Percentiles rank a stretch among this genome's conserved stretches.
Conservation (phyloP, 768 basidiomycete species). For the button mushroom (Agaricus bisporus) region DNA sequence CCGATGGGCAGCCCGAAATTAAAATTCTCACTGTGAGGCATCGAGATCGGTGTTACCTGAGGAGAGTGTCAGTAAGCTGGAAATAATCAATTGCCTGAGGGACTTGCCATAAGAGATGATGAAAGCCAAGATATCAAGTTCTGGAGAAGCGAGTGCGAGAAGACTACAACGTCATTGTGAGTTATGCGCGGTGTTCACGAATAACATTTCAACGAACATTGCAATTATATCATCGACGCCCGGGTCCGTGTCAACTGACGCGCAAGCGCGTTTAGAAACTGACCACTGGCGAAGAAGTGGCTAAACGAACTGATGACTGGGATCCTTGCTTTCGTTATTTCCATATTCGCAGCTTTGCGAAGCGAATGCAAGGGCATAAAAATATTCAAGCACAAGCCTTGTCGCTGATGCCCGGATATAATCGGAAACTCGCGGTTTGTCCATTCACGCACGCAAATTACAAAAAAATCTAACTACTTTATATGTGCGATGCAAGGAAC, state of each 20-base stretch:
- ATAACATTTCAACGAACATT: constrained; percentile 40
- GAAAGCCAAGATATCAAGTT: constrained; percentile 73
- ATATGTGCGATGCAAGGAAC: neutral
- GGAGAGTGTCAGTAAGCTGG: neutral
- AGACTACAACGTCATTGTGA: constrained; percentile 35
- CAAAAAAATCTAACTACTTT: neutral
- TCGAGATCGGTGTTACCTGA: constrained; percentile 69
- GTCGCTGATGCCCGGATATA: neutral
- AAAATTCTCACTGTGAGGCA: constrained; percentile 48
- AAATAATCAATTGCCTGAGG: neutral
- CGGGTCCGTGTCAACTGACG: constrained; percentile 76
- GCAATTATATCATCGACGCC: constrained; percentile 81
- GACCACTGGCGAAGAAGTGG: neutral
- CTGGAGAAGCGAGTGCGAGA: constrained; percentile 76
- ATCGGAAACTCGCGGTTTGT: neutral
- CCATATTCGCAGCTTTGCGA: neutral
- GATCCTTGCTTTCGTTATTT: constrained; percentile 20
- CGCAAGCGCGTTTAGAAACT: neutral
- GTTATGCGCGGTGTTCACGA: neutral
- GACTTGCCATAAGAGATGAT: constrained; percentile 68
- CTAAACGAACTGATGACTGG: constrained; percentile 62
- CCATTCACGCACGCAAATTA: neutral
- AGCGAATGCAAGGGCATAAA: no score
- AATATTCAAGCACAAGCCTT: no score
- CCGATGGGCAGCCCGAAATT: neutral